Conservation (phyloP, 2,329 filamentous ascomycete genomes). For the Colletotrichum truncatum region DNA sequence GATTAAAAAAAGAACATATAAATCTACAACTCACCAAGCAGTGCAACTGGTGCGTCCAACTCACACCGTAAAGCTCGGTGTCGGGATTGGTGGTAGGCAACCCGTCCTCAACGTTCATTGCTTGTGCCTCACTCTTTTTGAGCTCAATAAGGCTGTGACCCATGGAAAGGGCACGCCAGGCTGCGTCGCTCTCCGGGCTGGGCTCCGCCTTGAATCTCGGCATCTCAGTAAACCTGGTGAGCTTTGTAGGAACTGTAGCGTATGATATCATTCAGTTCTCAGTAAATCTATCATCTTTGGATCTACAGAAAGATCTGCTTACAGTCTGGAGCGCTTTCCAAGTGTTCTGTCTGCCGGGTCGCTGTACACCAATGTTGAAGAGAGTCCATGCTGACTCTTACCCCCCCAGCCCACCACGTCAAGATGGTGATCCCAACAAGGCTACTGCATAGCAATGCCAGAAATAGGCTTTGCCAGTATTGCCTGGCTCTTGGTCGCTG, state of each 20-base stretch:
- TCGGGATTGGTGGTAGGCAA: background rate
- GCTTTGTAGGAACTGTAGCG: background rate
- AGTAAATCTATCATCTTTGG: no score
- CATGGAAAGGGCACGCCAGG: background rate
- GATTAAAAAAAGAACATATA: no score
- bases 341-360: background rate
- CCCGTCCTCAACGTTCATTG: background rate
- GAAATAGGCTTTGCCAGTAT: background rate
- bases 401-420: background rate
- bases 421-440: background rate
- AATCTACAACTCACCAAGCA: background rate
- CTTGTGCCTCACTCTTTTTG: background rate
- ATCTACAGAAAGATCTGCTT: background rate
- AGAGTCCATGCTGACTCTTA: background rate
- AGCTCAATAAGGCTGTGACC: background rate
- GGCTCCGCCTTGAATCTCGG: background rate
- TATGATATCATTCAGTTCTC: no score
- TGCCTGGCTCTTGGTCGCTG: background rate
- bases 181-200: background rate
- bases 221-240: background rate
- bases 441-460: background rate
- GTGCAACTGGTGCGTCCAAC: background rate
- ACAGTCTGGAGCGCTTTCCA: background rate
- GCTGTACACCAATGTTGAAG: background rate
- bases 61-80: background rate